Evolutionary conservation across 306 rosid species (phyloP).

Genomic region (Fagus crenata): DNA sequence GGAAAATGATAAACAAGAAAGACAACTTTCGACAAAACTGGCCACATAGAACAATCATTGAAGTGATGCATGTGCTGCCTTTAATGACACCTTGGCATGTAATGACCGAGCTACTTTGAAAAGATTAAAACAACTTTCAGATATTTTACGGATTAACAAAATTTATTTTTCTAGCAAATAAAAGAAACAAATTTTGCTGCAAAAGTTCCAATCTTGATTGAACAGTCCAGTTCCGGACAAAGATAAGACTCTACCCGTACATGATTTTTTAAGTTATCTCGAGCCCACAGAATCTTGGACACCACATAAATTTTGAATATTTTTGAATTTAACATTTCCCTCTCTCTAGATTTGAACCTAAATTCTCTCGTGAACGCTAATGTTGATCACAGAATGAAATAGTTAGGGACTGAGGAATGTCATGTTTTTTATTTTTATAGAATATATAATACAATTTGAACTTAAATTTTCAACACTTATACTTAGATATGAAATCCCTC

Average conservation of each 20-base stretch:
- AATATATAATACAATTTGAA: too few species aligned
- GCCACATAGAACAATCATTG: background rate
- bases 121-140: background rate
- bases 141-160: background rate
- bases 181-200: background rate
- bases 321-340: constrained; percentile 24
- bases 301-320: background rate
- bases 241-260: background rate
- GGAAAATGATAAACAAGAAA: background rate
- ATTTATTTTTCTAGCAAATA: background rate
- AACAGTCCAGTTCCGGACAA: background rate
- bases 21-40: background rate
- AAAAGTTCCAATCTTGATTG: background rate
- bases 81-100: background rate
- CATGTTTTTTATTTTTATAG: too few species aligned
- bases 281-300: background rate
- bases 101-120: background rate
- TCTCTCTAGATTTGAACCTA: background rate
- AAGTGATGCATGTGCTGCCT: background rate
- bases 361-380: too few species aligned
- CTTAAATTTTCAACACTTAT: too few species aligned
- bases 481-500: too few species aligned
- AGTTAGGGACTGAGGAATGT: too few species aligned
- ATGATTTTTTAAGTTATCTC: background rate
- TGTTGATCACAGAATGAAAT: too few species aligned